phyloP scores from a whole-genome alignment of 2,329 filamentous ascomycete species.

The Alternaria sp. region DNA sequence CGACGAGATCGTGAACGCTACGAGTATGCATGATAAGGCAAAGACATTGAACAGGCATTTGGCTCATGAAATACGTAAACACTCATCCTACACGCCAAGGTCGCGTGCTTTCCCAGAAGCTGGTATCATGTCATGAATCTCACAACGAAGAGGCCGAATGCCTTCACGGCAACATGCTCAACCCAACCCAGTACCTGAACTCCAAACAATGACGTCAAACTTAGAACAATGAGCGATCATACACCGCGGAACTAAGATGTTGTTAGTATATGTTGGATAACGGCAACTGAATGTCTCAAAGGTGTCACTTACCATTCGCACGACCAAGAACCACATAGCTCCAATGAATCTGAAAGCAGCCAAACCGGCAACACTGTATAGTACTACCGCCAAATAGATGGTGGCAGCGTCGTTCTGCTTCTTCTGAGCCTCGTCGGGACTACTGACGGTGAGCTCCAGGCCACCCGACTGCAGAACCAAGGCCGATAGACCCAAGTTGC shows the following conservation, averaged over 20 bases:
- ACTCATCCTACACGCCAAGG: conserved; percentile 8
- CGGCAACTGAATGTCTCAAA: not conserved
- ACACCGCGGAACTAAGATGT: conserved; percentile 58
- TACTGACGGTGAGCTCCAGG: conserved; percentile 61
- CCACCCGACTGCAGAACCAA: conserved; percentile 87
- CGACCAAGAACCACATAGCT: conserved; percentile 87
- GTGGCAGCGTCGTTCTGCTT: conserved; percentile 66
- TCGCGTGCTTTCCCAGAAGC: conserved; percentile 8
- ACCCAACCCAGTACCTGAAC: conserved; percentile 9
- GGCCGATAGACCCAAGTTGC: conserved; percentile 86
- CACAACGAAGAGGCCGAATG: not conserved
- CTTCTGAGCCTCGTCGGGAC: conserved; percentile 48
- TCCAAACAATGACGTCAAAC: not conserved
- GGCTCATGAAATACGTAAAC: conserved; percentile 6
- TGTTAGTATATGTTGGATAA: conserved; percentile 31
- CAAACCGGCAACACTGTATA: conserved; percentile 87
- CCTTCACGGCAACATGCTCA: conserved; percentile 5
- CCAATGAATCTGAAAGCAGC: conserved; percentile 87
- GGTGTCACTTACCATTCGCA: conserved; percentile 46
- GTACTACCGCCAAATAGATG: conserved; percentile 83
- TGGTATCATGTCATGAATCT: conserved; percentile 28
- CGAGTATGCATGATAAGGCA: not conserved
- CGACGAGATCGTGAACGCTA: not conserved
- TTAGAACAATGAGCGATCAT: conserved; percentile 19
- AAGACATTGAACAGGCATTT: not conserved